Percentiles rank a stretch among this genome's conserved stretches.
phyloP scores from a whole-genome alignment of 2,329 filamentous ascomycete genomes.

The Parastagonospora avenae region DNA sequence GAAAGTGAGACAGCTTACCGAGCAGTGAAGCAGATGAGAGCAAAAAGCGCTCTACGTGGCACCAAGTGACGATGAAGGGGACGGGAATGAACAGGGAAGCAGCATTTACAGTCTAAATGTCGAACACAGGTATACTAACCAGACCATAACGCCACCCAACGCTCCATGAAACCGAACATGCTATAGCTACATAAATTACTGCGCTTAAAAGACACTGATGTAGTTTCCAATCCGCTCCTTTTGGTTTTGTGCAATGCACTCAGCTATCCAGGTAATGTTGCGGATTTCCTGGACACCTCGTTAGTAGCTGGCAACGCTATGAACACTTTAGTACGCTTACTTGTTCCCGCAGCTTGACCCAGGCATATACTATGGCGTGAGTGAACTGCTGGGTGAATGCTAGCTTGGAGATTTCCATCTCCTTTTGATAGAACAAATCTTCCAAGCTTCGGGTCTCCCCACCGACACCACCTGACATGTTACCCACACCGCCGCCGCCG shows the following conservation, averaged over 20 bases:
- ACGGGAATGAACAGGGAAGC: constrained; percentile 9
- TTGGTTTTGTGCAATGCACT: constrained; percentile 99
- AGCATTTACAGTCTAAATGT: constrained; percentile 25
- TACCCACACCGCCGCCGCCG: constrained; percentile 75
- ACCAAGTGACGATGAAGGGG: neutral
- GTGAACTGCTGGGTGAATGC: constrained; percentile 97
- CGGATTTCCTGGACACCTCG: constrained; percentile 78
- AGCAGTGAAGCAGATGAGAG: neutral
- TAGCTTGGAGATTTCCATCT: constrained; percentile 97
- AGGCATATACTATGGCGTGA: constrained; percentile 92
- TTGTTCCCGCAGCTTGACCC: constrained; percentile 97
- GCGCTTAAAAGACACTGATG: constrained; percentile 80
- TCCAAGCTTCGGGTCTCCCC: constrained; percentile 88
- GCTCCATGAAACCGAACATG: constrained; percentile 35
- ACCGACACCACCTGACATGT: constrained; percentile 81
- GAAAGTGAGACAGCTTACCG: neutral
- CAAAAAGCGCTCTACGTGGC: too few relatives aligned
- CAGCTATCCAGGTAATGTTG: constrained; percentile 99
- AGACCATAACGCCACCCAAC: constrained; percentile 33
- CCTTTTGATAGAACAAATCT: constrained; percentile 98
- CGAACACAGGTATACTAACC: constrained; percentile 35
- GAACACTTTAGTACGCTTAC: constrained; percentile 59
- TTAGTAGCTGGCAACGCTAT: constrained; percentile 12
- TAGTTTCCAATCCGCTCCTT: constrained; percentile 99
- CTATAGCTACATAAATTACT: constrained; percentile 26